A percentile compares a stretch with the other conserved stretches of the same genome.
phyloP scores from a whole-genome alignment of 2,329 filamentous ascomycete species.

The Teratosphaeria viscida region DNA sequence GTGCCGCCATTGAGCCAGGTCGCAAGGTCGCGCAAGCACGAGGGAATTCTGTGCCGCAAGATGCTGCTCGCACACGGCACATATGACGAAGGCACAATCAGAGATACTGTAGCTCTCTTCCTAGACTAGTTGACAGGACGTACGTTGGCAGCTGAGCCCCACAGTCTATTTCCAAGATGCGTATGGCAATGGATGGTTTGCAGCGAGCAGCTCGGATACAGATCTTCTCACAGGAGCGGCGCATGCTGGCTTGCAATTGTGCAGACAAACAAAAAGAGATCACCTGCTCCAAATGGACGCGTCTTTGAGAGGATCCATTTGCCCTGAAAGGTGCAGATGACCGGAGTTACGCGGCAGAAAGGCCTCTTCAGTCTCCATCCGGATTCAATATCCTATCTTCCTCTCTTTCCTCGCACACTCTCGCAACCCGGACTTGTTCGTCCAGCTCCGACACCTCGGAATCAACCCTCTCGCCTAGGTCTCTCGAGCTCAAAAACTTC shows the following conservation, averaged over 20 bases:
- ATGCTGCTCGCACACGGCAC: not conserved
- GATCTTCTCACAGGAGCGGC: not conserved
- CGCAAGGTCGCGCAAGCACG: too few relatives aligned
- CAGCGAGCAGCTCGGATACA: not conserved
- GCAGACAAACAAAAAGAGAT: too few relatives aligned
- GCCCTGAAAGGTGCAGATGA: not conserved
- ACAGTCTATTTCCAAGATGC: too few relatives aligned
- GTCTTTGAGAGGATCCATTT: not conserved
- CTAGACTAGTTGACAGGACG: too few relatives aligned
- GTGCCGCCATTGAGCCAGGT: too few relatives aligned
- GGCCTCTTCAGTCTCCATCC: constrained; percentile 20
- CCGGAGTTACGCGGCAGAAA: not conserved
- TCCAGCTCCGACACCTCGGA: constrained; percentile 28
- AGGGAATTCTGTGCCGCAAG: too few relatives aligned
- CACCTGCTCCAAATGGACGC: too few relatives aligned
- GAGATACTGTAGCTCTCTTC: not conserved
- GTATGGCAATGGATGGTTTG: too few relatives aligned
- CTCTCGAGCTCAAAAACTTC: constrained; percentile 65
- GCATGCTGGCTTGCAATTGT: too few relatives aligned
- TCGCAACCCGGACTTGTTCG: constrained; percentile 10
- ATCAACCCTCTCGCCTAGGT: constrained; percentile 72
- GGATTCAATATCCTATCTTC: constrained; percentile 18
- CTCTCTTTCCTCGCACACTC: constrained; percentile 11
- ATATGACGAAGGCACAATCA: not conserved
- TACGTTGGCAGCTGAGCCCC: too few relatives aligned